Percentiles rank a stretch among this genome's conserved stretches.
Conservation (phyloP, 73 alveolate species). For the Symbiodinium natans region DNA sequence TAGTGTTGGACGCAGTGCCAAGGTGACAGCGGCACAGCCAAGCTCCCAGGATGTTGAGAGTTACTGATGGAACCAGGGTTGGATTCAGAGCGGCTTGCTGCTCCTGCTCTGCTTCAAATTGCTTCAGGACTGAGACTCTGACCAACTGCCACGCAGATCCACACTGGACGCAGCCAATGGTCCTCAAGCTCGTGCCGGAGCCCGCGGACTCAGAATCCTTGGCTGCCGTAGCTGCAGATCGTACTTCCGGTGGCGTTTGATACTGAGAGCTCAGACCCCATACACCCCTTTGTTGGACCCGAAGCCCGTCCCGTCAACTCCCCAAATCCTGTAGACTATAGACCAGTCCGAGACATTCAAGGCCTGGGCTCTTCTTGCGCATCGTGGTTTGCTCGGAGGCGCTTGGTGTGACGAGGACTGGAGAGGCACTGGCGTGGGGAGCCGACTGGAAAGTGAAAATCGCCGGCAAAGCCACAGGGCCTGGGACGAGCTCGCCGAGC, state of each 20-base stretch:
- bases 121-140: constrained; percentile 59
- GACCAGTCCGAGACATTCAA: no score
- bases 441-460: neutral
- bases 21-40: constrained; percentile 58
- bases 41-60: neutral
- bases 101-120: neutral
- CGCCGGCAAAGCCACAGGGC: neutral
- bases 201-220: neutral
- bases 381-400: constrained; percentile 79
- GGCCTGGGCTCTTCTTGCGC: constrained; percentile 91
- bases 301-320: no score
- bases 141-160: constrained; percentile 82
- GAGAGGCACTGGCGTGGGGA: neutral
- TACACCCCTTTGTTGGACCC: no score
- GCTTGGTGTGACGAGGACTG: constrained; percentile 62
- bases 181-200: constrained; percentile 86
- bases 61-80: no score
- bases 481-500: constrained; percentile 83
- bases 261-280: no score
- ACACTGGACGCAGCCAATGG: constrained; percentile 75
- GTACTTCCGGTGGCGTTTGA: no score
- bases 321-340: no score
- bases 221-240: no score
- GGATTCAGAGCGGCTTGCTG: no score
- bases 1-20: constrained; percentile 81